Conservation (phyloP, 164 flowering plant species). For the Malania oleifera region DNA sequence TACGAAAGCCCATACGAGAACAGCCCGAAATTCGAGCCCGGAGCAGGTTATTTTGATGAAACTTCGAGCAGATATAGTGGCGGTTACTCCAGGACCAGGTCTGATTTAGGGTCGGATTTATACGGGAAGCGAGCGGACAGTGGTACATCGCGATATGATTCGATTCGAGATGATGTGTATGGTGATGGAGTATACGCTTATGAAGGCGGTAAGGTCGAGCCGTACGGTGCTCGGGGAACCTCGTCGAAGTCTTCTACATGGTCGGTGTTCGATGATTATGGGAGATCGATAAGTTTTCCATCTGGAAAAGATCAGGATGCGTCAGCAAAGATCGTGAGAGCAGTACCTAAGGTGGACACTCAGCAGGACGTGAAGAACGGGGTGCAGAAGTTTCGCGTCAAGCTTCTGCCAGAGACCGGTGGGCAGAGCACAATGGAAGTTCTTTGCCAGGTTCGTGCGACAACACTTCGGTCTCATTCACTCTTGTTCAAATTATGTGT, state of each 20-base stretch:
- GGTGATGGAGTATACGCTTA: slow-evolving; percentile 85
- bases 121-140: slow-evolving; percentile 34
- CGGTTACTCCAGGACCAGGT: slow-evolving; percentile 23
- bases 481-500: not conserved
- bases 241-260: slow-evolving; percentile 59
- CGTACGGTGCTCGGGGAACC: slow-evolving; percentile 86
- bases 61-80: slow-evolving; percentile 31
- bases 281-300: slow-evolving; percentile 46
- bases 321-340: slow-evolving; percentile 65
- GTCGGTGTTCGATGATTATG: slow-evolving; percentile 82
- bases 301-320: slow-evolving; percentile 23
- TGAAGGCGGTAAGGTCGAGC: slow-evolving; percentile 66
- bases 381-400: slow-evolving; percentile 89
- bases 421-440: slow-evolving; percentile 88
- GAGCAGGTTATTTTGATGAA: slow-evolving; percentile 37
- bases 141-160: slow-evolving; percentile 20
- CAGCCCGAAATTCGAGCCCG: slow-evolving; percentile 29
- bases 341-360: slow-evolving; percentile 77
- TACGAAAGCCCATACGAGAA: slow-evolving; percentile 41
- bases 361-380: slow-evolving; percentile 74
- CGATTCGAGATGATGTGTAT: slow-evolving; percentile 28
- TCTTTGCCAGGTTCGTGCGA: slow-evolving; percentile 78
- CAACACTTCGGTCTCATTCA: not conserved
- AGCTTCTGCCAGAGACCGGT: slow-evolving; percentile 76
- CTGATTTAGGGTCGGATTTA: slow-evolving; percentile 33